These are phyloP conservation scores for Epichloe uncinata DNA, from an alignment of 2,329 filamentous ascomycete species.

Conservation along the genomic window DNA sequence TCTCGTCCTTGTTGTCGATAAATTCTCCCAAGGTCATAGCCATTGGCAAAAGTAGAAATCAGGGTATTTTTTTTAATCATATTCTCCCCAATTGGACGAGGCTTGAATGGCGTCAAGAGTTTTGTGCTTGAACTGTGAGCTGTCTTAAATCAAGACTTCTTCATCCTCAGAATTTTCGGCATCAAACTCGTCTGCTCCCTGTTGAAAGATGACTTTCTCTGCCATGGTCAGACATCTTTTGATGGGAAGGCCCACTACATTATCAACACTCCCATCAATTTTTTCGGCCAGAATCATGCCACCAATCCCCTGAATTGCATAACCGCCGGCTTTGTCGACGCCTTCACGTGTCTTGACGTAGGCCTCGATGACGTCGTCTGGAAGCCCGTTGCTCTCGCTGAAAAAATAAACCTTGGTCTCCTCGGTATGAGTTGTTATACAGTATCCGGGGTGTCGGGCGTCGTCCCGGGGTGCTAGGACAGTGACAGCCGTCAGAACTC, in stretches of 20 bases:
- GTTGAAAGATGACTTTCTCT: slow-evolving; percentile 72
- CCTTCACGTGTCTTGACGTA: slow-evolving; percentile 82
- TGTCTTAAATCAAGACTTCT: slow-evolving; percentile 1
- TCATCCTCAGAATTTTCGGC: slow-evolving; percentile 34
- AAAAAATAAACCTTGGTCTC: slow-evolving; percentile 95
- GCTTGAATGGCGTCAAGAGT: neutral
- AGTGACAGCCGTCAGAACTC: slow-evolving; percentile 74
- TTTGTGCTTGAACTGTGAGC: neutral
- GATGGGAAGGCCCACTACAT: slow-evolving; percentile 83
- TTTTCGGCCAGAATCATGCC: slow-evolving; percentile 76
- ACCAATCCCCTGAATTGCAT: slow-evolving; percentile 82
- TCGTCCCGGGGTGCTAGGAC: slow-evolving; percentile 73
- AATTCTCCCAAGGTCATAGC: too few relatives aligned
- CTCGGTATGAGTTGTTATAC: slow-evolving; percentile 67
- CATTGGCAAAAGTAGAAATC: too few relatives aligned
- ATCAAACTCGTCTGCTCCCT: slow-evolving; percentile 48
- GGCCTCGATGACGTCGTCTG: slow-evolving; percentile 68
- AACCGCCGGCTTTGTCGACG: slow-evolving; percentile 90
- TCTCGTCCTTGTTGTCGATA: too few relatives aligned
- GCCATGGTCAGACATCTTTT: slow-evolving; percentile 66
- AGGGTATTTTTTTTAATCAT: too few relatives aligned
- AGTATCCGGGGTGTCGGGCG: slow-evolving; percentile 73
- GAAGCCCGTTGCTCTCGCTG: slow-evolving; percentile 38
- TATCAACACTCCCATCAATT: slow-evolving; percentile 84
- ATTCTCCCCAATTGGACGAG: neutral